These are phyloP conservation scores for Calonectria montana DNA, from an alignment of 2,329 filamentous ascomycete genomes.

Conservation along the genomic window DNA sequence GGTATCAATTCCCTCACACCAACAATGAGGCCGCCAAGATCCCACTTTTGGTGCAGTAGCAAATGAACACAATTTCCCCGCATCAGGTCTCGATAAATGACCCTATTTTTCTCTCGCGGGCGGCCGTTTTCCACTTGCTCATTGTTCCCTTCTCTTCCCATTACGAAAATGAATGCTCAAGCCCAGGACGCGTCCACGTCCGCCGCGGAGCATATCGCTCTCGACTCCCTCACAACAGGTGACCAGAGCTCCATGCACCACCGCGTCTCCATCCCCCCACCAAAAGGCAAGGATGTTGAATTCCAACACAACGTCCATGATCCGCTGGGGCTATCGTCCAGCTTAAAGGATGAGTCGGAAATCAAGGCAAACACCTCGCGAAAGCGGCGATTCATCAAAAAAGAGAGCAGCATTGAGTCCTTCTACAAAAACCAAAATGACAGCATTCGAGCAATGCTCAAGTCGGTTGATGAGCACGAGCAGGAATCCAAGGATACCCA, in stretches of 20 bases:
- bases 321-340: not conserved
- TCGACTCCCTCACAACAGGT: not conserved
- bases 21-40: not conserved
- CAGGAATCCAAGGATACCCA: conserved; percentile 4
- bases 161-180: not conserved
- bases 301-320: conserved; percentile 9
- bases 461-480: conserved; percentile 6
- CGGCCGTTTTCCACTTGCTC: not conserved
- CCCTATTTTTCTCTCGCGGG: not conserved
- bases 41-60: not conserved
- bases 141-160: not conserved
- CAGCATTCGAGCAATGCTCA: conserved; percentile 4
- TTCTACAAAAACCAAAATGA: conserved; percentile 12
- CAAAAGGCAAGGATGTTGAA: not conserved
- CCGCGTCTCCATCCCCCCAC: not conserved
- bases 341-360: not conserved
- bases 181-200: not conserved
- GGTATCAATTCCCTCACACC: not conserved
- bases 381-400: not conserved
- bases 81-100: not conserved
- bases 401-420: not conserved
- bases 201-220: not conserved
- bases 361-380: not conserved
- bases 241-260: conserved; percentile 11
- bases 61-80: not conserved